Base-by-base conservation (phyloP, 2,329 filamentous ascomycete species). In the Cyphellophora attinorum region DNA sequence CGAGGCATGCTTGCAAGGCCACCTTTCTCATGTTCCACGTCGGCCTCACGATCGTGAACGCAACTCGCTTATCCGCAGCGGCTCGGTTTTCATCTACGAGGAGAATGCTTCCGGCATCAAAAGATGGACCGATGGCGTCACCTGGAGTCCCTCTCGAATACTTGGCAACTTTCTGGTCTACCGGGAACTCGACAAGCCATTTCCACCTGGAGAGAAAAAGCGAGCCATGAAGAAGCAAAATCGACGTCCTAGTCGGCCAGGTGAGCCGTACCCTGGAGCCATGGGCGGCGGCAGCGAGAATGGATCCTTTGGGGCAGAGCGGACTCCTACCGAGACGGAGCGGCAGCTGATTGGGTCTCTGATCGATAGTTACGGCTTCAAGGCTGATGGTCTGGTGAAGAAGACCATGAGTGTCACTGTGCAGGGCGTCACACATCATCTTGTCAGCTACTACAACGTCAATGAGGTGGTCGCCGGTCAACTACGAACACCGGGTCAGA, bases 41-140 rank as follows among this genome's bases (percentile, higher is more conserved):
- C 73, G 88, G 34, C 88, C 88, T 2, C 85, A 93, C 55, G 88
- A 94, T 51, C 72, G 85, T 33, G 88, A 94, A 59, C 73, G 86
- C 33, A 67, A 69, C 15, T 69, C 75, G 13, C 72, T 93, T 33
- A 91, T 94, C 53, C 74, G 74, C 46, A 93, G 85, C 47, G 88
- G 88, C 21, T 81, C 81, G 46, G 74, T 94, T 30, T 91, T 94
- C 59, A 84, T 94, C 46, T 95, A 94, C 57, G 85, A 93, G 52
- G 85, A 94, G 56, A 80, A 85, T 41, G 79, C 84, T 0, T 93
- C 86, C 0, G 85, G 85, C 4, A 93, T 94, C 61, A 93, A 93
- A 62, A 72, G 88, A 37, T 95, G 88, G 88, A 94, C 86, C 0
- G 88, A 95, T 48, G 86, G 88, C 11, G 76, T 89, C 8, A 79